Evolutionary conservation across 1,284 basidiomycete genomes (phyloP).

Genomic region (Sanghuangporus weigelae): DNA sequence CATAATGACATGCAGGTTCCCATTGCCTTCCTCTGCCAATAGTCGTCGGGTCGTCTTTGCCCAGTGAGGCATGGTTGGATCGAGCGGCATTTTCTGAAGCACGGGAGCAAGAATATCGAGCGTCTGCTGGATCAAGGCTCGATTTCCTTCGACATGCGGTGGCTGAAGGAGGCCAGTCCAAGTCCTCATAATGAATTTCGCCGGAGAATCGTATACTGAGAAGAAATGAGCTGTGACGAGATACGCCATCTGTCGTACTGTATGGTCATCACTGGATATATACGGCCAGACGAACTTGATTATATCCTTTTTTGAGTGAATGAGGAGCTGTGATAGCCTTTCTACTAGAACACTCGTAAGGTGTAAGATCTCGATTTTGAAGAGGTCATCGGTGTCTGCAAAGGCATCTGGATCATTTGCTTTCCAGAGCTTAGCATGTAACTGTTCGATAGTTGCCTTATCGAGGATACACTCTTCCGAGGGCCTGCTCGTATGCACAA

Average conservation of each 20-base stretch:
- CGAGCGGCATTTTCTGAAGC: constrained; percentile 53
- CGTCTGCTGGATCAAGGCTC: constrained; percentile 79
- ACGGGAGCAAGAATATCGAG: constrained; percentile 89
- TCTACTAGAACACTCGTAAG: constrained; percentile 90
- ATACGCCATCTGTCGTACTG: constrained; percentile 94
- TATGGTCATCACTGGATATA: constrained; percentile 80
- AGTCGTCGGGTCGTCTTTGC: constrained; percentile 85
- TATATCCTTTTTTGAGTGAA: constrained; percentile 86
- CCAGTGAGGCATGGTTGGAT: constrained; percentile 77
- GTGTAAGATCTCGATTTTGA: constrained; percentile 89
- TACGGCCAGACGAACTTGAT: constrained; percentile 95
- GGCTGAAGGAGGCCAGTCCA: constrained; percentile 91
- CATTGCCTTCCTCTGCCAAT: constrained; percentile 85
- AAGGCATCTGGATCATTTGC: constrained; percentile 49
- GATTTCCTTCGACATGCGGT: constrained; percentile 73
- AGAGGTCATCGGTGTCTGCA: constrained; percentile 66
- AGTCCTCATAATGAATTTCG: constrained; percentile 92
- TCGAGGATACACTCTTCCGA: constrained; percentile 59
- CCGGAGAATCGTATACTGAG: constrained; percentile 84
- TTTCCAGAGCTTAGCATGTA: constrained; percentile 80
- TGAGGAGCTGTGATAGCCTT: constrained; percentile 72
- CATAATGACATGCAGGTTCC: constrained; percentile 77
- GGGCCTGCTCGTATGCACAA: constrained; percentile 66
- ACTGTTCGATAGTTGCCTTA: constrained; percentile 58
- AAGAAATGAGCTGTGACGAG: constrained; percentile 95